These are phyloP conservation scores for Cercospora beticola DNA, from an alignment of 2,329 filamentous ascomycete genomes.

Conservation along the genomic window DNA sequence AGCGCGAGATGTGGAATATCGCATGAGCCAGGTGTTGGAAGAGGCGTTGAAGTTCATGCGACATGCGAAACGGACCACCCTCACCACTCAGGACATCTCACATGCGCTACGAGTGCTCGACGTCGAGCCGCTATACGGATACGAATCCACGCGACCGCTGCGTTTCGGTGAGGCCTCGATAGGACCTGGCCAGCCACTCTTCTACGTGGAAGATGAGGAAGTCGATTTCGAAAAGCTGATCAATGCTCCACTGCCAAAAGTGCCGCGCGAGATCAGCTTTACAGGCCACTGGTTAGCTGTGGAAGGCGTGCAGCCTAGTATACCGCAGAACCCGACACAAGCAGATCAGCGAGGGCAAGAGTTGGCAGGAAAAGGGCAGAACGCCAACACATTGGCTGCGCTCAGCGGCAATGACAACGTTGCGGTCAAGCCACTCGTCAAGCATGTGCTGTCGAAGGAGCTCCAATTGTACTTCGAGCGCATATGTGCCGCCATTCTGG, in stretches of 20 bases:
- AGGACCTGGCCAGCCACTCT: constrained; percentile 89
- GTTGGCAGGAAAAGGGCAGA: constrained; percentile 83
- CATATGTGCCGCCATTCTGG: constrained; percentile 82
- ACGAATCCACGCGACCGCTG: constrained; percentile 85
- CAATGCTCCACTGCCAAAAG: constrained; percentile 91
- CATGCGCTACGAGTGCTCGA: constrained; percentile 83
- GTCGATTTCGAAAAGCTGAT: constrained; percentile 99
- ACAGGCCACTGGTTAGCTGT: constrained; percentile 98
- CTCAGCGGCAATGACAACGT: constrained; percentile 81
- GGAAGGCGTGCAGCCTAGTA: constrained; percentile 93
- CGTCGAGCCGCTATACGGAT: constrained; percentile 93
- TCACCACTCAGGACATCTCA: constrained; percentile 86
- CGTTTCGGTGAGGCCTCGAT: constrained; percentile 91
- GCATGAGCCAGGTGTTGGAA: constrained; percentile 87
- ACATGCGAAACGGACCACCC: constrained; percentile 77
- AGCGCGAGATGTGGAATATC: constrained; percentile 92
- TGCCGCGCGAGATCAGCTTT: constrained; percentile 87
- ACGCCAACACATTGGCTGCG: constrained; percentile 81
- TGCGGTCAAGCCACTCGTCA: constrained; percentile 83
- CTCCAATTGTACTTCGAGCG: constrained; percentile 96
- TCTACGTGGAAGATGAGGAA: constrained; percentile 97
- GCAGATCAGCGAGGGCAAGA: constrained; percentile 77
- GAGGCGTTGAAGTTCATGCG: constrained; percentile 97
- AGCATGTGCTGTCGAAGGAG: constrained; percentile 94
- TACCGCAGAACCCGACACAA: constrained; percentile 86